Evolutionary conservation across 2,329 filamentous ascomycete species (phyloP).

Genomic region (Colletotrichum eremochloae): DNA sequence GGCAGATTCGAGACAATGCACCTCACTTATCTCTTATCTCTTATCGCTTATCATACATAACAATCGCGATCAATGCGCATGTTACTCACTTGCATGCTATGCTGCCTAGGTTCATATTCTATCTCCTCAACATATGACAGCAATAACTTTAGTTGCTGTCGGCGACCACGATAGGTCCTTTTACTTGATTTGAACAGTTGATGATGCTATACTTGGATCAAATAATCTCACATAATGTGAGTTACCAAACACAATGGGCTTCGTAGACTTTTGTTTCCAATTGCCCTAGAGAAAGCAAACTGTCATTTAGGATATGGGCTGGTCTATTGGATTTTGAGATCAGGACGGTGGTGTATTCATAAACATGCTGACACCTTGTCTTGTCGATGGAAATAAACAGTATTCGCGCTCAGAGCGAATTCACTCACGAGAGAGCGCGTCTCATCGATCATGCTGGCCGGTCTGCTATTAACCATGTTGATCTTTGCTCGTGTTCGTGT

Average conservation of each 20-base stretch:
- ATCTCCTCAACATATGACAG: not conserved
- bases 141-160: not conserved
- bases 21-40: constrained; percentile 16
- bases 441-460: not conserved
- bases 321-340: not conserved
- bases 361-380: too few relatives aligned
- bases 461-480: not conserved
- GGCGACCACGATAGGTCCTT: not conserved
- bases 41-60: not conserved
- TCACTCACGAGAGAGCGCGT: not conserved
- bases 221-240: too few relatives aligned
- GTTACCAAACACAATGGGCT: too few relatives aligned
- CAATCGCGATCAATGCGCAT: not conserved
- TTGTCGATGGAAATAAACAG: not conserved
- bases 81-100: not conserved
- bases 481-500: not conserved
- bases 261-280: too few relatives aligned
- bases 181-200: not conserved
- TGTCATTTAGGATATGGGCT: not conserved
- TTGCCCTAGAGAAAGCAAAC: too few relatives aligned
- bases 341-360: not conserved
- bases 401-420: not conserved
- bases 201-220: too few relatives aligned
- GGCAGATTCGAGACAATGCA: constrained; percentile 4
- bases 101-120: not conserved